Base-by-base conservation (phyloP, 306 rosid genomes). In the Erythrophleum fordii region DNA sequence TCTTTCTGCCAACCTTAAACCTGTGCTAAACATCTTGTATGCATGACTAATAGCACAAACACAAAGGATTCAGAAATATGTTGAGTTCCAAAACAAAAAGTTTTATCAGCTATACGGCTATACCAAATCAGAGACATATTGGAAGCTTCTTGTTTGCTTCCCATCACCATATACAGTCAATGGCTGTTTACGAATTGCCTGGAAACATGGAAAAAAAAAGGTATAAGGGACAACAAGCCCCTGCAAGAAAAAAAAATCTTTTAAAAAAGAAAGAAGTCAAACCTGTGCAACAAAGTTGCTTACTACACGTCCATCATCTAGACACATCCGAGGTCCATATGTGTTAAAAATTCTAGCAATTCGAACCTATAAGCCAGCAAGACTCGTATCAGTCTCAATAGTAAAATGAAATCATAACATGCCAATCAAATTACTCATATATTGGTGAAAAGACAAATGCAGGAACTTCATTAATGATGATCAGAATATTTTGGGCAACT, bases 241-340 rank as follows among this genome's bases (percentile, higher is more conserved):
- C 79, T 46, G 3, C 39, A 17, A 25, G 28, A 4, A 44, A 9
- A 17, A 69, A 11, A 62, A 53, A 25, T 22, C 0, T 17, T 17
- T 7, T 6, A 26, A 53, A 78, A 66, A 11, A n/a, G 12, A 39
- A 74, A 75, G 34, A 23, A 29, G 60, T 77, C 75, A 75, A 74
- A 94, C 98, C 97, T 94, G 98, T 51, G 98, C 98, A 87, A 94
- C 97, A 81, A 94, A 94, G 77, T 94, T 94, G 93, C 98, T 94
- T 46, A 94, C 98, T n/a, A 94, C 98, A 75, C 98, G 98, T n/a
- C 98, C 98, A 85, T 94, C 98, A 88, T 94, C 98, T 72, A 94
- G 86, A 83, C 98, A 94, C 98, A 94, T 94, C 61, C 98, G 98
- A 11, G 97, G 98, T 37, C 97, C 97, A 75, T 94, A 94, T 3